Percentiles rank a stretch among this genome's conserved stretches.
Conservation (phyloP, 495 filamentous ascomycete genomes). For the Penicillium malachiteum region DNA sequence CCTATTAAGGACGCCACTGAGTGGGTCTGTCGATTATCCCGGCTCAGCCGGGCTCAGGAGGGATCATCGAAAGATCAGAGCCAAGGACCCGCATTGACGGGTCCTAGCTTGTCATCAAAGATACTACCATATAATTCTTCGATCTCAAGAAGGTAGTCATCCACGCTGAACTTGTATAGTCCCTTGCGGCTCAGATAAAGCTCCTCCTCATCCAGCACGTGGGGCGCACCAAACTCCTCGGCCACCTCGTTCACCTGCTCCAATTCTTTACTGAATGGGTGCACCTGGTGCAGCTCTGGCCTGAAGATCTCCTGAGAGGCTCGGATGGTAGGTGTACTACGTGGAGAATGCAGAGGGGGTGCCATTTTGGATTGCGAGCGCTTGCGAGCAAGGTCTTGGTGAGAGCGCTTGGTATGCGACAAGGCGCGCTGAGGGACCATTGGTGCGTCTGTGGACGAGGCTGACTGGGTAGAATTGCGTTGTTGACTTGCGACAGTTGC, state of each 20-base stretch:
- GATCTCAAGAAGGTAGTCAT: slow-evolving; percentile 85
- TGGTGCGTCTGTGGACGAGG: slow-evolving; percentile 55
- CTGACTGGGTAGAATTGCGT: slow-evolving; percentile 42
- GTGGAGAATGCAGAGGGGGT: slow-evolving; percentile 36
- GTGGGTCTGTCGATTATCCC: slow-evolving; percentile 21
- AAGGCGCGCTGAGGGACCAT: slow-evolving; percentile 70
- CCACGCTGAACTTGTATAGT: slow-evolving; percentile 69
- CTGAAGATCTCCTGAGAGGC: slow-evolving; percentile 45
- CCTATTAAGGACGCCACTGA: slow-evolving; percentile 10
- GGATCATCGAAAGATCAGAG: slow-evolving; percentile 29
- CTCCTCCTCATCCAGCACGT: slow-evolving; percentile 71
- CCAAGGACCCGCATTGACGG: slow-evolving; percentile 39
- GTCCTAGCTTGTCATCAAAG: slow-evolving; percentile 46
- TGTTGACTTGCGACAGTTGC: slow-evolving; percentile 41
- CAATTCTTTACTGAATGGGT: slow-evolving; percentile 53
- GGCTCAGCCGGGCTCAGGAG: slow-evolving; percentile 23
- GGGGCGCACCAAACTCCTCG: slow-evolving; percentile 73
- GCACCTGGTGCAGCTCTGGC: slow-evolving; percentile 24
- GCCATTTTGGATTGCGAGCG: slow-evolving; percentile 58
- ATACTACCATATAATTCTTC: slow-evolving; percentile 60
- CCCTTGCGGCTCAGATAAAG: slow-evolving; percentile 62
- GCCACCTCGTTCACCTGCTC: slow-evolving; percentile 65
- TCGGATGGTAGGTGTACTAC: slow-evolving; percentile 37
- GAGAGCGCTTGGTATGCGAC: slow-evolving; percentile 81
- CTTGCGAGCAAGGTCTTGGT: slow-evolving; percentile 65